Evolutionary conservation across 306 rosid species (phyloP), one percentile per base, ranked within the genome.

Genomic region (Ceratonia siliqua): DNA sequence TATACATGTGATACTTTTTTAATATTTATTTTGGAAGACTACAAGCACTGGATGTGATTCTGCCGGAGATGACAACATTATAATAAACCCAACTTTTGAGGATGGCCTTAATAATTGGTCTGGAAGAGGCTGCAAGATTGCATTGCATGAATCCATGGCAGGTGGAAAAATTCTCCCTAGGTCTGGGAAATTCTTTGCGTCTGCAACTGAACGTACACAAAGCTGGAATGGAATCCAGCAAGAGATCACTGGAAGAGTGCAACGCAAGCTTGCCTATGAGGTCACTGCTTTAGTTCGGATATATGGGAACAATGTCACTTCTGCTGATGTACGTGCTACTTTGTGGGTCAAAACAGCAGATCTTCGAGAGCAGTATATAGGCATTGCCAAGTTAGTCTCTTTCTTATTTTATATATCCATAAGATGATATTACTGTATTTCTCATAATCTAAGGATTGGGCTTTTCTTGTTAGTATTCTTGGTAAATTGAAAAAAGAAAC

Each of bases 221-320:
- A 91, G 74, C 84, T 91, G 96, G 98, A 91, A 88, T 35, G 98
- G 96, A 20, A 89, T 94, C 79, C 97, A 94, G 84, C 98, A 88
- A 76, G 98, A 94, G 70, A 88, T 94, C 81, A 94, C 95, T 5
- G 91, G 80, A 82, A 79, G 88, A 83, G 90, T 94, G 78, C 90
- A 88, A 80, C 88, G 97, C 56, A 94, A 94, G 84, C 89, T 90
- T 52, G 97, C 87, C 18, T 91, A 91, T 56, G 93, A 90, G 61
- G 88, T 84, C 62, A 81, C 92, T 49, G 92, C 91, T 36, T 63
- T 92, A 68, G 95, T 88, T 78, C 88, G 90, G 45, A 87, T 92
- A 84, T 88, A 76, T 71, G 95, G 98, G 30, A 90, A 87, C 82
- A 88, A 88, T 78, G 91, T 88, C 77, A 92, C 83, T 14, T 67